A percentile compares a stretch with the other conserved stretches of the same genome.
Conservation (phyloP, 352 stramenopile genomes). For the Globisporangium acanthophoron region DNA sequence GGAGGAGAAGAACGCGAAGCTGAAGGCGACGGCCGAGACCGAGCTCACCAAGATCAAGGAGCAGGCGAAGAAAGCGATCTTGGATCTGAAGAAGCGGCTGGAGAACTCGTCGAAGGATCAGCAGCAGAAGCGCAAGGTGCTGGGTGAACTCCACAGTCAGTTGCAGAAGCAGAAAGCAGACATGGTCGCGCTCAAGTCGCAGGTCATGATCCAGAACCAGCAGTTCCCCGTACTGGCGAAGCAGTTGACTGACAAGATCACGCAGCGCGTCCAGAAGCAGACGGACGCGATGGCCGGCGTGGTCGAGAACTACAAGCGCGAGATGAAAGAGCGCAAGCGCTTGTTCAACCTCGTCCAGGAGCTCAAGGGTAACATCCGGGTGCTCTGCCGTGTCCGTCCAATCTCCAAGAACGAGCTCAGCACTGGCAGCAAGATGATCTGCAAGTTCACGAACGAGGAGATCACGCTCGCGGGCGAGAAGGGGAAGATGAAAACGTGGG, state of each 20-base stretch:
- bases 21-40: constrained; percentile 67
- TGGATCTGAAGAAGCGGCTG: constrained; percentile 77
- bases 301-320: constrained; percentile 87
- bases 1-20: constrained; percentile 68
- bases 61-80: constrained; percentile 83
- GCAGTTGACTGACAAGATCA: constrained; percentile 72
- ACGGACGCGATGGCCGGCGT: constrained; percentile 76
- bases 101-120: constrained; percentile 55
- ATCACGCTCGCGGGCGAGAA: constrained; percentile 78
- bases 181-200: constrained; percentile 39
- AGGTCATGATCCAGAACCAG: constrained; percentile 46
- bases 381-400: constrained; percentile 94
- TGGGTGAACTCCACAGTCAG: constrained; percentile 34
- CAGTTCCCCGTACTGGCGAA: constrained; percentile 53
- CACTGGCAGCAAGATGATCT: constrained; percentile 74
- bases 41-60: constrained; percentile 85
- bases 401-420: constrained; percentile 76
- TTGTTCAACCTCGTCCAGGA: constrained; percentile 96
- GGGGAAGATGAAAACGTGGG: constrained; percentile 82
- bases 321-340: constrained; percentile 86
- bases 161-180: constrained; percentile 55
- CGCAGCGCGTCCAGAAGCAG: constrained; percentile 64
- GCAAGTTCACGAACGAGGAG: constrained; percentile 77
- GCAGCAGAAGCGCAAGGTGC: constrained; percentile 41
- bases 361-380: constrained; percentile 96